These are phyloP conservation scores for Oryza glaberrima DNA, from an alignment of 176 grass and related monocot species.

Conservation along the genomic window DNA sequence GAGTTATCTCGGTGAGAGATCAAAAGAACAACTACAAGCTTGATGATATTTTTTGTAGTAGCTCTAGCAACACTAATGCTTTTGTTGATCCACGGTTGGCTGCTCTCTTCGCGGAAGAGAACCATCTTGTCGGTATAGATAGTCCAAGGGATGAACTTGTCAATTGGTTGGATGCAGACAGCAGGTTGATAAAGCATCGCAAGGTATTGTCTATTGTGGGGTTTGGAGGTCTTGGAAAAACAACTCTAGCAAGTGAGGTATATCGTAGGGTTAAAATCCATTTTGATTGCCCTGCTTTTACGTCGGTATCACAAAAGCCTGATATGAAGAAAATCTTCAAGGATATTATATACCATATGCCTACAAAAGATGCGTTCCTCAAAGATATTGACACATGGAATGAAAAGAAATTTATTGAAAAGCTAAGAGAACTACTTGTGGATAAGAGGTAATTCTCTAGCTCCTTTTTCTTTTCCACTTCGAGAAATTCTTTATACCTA, in stretches of 20 bases:
- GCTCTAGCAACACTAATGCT: not conserved
- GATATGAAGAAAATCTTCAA: not conserved
- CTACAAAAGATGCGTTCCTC: not conserved
- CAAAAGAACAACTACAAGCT: not conserved
- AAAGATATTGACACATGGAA: not conserved
- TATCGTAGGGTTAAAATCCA: not conserved
- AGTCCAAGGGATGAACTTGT: conserved; percentile 7
- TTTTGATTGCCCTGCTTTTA: not conserved
- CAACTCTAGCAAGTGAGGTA: not conserved
- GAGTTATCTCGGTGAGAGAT: not conserved
- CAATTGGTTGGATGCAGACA: not conserved
- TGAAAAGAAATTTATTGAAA: not conserved
- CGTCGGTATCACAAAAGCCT: not conserved
- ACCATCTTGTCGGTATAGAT: not conserved
- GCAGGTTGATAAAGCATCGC: not conserved
- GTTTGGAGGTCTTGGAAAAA: not conserved
- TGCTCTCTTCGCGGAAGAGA: not conserved
- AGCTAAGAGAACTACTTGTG: not conserved
- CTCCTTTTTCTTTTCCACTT: not conserved
- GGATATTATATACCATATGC: not conserved
- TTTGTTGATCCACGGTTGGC: not conserved
- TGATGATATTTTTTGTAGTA: not conserved
- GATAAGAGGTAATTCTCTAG: not conserved
- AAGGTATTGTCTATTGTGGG: conserved; percentile 10
- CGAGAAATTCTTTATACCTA: not conserved